phyloP scores from a whole-genome alignment of 1,284 basidiomycete species.

The Sanghuangporus weigelae region DNA sequence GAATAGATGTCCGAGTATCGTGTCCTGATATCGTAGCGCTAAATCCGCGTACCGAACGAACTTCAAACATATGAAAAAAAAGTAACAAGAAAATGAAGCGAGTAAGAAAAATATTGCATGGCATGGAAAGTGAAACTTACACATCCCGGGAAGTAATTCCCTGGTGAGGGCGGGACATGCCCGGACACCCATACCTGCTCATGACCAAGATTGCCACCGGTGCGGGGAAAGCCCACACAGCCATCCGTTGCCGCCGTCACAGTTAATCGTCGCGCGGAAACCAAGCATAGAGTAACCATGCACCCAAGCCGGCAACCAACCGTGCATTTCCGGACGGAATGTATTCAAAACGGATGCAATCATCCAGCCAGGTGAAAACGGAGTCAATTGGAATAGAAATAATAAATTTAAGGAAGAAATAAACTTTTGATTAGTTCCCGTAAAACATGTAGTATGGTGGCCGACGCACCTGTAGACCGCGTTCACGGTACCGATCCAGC shows the following conservation, averaged over 20 bases:
- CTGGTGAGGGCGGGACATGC: slow-evolving; percentile 76
- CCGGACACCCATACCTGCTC: slow-evolving; percentile 50
- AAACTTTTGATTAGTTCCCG: slow-evolving; percentile 1
- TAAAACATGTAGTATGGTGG: not conserved
- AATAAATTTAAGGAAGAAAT: slow-evolving; percentile 12
- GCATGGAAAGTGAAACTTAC: slow-evolving; percentile 38
- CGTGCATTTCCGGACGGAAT: not conserved
- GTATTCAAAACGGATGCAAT: not conserved
- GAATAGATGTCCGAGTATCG: slow-evolving; percentile 84
- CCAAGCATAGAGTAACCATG: not conserved
- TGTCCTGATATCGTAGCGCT: slow-evolving; percentile 82
- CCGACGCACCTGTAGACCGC: slow-evolving; percentile 67
- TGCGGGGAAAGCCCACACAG: not conserved
- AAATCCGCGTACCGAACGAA: slow-evolving; percentile 81
- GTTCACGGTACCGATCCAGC: slow-evolving; percentile 61
- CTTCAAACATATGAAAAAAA: slow-evolving; percentile 31
- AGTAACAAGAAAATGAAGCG: not conserved
- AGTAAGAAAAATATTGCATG: slow-evolving; percentile 7
- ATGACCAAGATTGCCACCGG: not conserved
- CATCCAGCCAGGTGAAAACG: not conserved
- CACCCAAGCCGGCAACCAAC: not conserved
- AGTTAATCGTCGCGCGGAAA: slow-evolving; percentile 2
- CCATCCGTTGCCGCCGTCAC: not conserved
- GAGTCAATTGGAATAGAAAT: slow-evolving; percentile 2
- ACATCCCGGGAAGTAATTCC: slow-evolving; percentile 84